Base-by-base conservation (phyloP, 768 basidiomycete species). In the Lyophyllum atratum region DNA sequence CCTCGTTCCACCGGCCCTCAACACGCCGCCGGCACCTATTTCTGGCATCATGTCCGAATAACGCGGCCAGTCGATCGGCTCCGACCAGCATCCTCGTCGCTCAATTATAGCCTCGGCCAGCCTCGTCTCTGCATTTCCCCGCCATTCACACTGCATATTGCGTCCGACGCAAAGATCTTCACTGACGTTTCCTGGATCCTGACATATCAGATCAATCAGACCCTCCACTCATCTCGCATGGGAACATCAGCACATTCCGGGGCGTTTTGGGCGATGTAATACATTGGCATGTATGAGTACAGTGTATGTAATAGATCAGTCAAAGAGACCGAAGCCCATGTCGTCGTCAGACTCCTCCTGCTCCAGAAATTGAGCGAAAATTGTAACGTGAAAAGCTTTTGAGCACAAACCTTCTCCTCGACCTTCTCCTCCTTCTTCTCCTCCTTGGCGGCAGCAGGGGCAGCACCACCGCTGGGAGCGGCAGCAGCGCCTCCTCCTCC, bases 241-340 rank as follows among this genome's bases (percentile, higher is more conserved):
- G 34, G 14, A 37, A 9, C 17, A 37, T 37, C 34, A 37, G 8
- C 34, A 37, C 12, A 15, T 15, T 4, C 17, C 14, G 6, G 34
- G 12, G 11, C 11, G 11, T 37, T 37, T 37, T 3, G 8, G 34
- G 34, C 34, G 12, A 28, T 11, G 22, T 28, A 47, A 45, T 61
- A 50, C 48, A 57, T 60, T 53, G 53, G 43, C n/a, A 37, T 52
- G 31, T 26, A 45, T 46, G 44, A 17, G 47, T 54, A 61, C 56
- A 54, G 42, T 45, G 60, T 59, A 62, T 34, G 54, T 31, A 55
- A 50, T 40, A 37, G 43, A 61, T 64, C 87, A 97, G 82, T 97
- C 95, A 83, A 97, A 97, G 62, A 97, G 85, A 80, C 95, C 95
- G 77, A 98, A 98, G 81, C 95, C 94, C 94, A 97, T 97, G 79